Conservation (phyloP, 805 yeast species). For the Wickerhamomyces chambardii region DNA sequence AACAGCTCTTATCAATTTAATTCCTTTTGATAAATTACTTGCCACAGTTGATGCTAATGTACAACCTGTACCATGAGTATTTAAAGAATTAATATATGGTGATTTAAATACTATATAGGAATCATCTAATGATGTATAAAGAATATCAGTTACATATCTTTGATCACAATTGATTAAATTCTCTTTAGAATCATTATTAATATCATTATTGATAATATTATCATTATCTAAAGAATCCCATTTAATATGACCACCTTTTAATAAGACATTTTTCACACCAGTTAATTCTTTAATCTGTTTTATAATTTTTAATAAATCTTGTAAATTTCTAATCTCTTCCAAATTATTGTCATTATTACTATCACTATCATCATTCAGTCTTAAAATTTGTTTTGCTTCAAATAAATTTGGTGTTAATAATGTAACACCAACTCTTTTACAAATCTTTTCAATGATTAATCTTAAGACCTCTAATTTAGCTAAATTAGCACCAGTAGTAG, state of each 20-base stretch:
- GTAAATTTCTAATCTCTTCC: slow-evolving; percentile 22
- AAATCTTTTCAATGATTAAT: slow-evolving; percentile 30
- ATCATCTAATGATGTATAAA: slow-evolving; percentile 34
- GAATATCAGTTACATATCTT: slow-evolving; percentile 38
- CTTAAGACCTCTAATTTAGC: slow-evolving; percentile 37
- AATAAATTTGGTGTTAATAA: slow-evolving; percentile 68
- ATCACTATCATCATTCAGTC: slow-evolving; percentile 15
- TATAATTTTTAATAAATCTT: slow-evolving; percentile 31
- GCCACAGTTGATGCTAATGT: slow-evolving; percentile 78
- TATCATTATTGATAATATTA: too few relatives aligned
- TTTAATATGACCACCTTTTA: slow-evolving; percentile 39
- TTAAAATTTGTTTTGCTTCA: slow-evolving; percentile 46
- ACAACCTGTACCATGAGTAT: slow-evolving; percentile 90
- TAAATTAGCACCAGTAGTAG: slow-evolving; percentile 66
- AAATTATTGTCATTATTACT: slow-evolving; percentile 8
- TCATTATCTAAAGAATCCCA: slow-evolving; percentile 17
- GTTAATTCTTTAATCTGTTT: slow-evolving; percentile 25
- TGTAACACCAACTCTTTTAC: slow-evolving; percentile 45
- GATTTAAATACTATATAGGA: slow-evolving; percentile 37
- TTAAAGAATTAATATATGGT: slow-evolving; percentile 31
- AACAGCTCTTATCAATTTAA: slow-evolving; percentile 37
- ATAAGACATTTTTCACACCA: slow-evolving; percentile 19
- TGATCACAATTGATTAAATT: slow-evolving; percentile 14
- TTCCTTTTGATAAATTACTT: slow-evolving; percentile 57
- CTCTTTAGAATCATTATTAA: too few relatives aligned